A percentile compares a stretch with the other conserved stretches of the same genome.
Conservation (phyloP, 176 grass and related monocot species). For the Aegilops tauschii region DNA sequence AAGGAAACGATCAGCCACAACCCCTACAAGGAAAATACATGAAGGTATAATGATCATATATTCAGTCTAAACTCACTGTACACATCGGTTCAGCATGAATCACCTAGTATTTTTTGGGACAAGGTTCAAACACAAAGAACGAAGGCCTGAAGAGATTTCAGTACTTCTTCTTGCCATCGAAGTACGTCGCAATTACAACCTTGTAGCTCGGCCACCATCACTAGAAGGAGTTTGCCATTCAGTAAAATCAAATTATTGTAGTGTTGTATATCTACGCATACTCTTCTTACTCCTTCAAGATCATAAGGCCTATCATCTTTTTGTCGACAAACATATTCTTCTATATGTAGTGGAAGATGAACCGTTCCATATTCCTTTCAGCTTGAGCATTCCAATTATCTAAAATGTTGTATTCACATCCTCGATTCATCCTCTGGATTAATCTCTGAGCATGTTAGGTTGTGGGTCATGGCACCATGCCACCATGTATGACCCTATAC, state of each 20-base stretch:
- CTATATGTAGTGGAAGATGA: background rate
- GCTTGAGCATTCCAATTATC: background rate
- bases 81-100: background rate
- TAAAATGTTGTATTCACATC: background rate
- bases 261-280: background rate
- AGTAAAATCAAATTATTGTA: no score
- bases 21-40: background rate
- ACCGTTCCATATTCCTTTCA: background rate
- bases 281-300: conserved; percentile 19
- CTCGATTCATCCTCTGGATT: background rate
- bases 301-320: background rate
- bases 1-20: background rate
- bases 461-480: background rate
- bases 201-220: background rate
- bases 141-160: conserved; percentile 57
- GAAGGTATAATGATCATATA: background rate
- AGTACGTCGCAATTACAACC: conserved; percentile 65
- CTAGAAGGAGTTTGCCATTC: background rate
- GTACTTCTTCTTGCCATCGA: conserved; percentile 75
- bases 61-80: conserved; percentile 29
- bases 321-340: background rate
- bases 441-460: background rate
- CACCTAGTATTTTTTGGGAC: conserved; percentile 64
- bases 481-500: background rate
- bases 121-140: conserved; percentile 54